Conservation (phyloP, 192 early-diverging fungal genomes). For the Lobosporangium transversale region DNA sequence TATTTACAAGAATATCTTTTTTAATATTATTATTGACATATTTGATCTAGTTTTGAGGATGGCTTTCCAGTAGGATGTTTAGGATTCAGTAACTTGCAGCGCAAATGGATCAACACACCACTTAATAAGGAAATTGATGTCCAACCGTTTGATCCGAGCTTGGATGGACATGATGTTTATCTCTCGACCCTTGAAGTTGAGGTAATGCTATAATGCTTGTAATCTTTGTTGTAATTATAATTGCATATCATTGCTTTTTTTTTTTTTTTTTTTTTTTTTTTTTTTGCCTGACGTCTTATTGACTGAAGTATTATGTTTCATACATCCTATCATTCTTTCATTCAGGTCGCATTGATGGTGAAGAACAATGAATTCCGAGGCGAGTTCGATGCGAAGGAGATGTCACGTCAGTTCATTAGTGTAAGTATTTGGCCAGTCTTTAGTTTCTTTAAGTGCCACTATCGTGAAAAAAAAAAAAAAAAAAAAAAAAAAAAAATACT, state of each 20-base stretch:
- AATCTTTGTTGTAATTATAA: neutral
- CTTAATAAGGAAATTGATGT: slow-evolving; percentile 66
- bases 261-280: neutral
- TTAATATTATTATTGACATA: neutral
- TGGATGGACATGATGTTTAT: slow-evolving; percentile 51
- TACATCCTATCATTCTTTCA: neutral
- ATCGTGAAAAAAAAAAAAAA: no score
- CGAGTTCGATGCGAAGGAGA: slow-evolving; percentile 78
- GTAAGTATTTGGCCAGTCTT: slow-evolving; percentile 52
- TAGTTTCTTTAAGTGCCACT: neutral
- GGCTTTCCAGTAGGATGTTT: slow-evolving; percentile 8
- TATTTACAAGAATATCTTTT: no score
- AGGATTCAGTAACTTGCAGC: slow-evolving; percentile 47
- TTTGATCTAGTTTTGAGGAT: slow-evolving; percentile 23
- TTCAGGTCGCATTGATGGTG: slow-evolving; percentile 66
- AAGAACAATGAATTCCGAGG: slow-evolving; percentile 62
- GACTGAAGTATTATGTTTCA: neutral
- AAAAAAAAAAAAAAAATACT: no score
- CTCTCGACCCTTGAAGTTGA: slow-evolving; percentile 36
- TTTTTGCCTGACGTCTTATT: neutral
- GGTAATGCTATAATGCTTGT: slow-evolving; percentile 12
- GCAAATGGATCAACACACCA: slow-evolving; percentile 62
- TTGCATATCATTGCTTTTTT: neutral
- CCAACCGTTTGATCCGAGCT: slow-evolving; percentile 58
- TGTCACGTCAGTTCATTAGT: slow-evolving; percentile 67